phyloP scores from a whole-genome alignment of 352 stramenopile species.

The Phytophthora colocasiae region DNA sequence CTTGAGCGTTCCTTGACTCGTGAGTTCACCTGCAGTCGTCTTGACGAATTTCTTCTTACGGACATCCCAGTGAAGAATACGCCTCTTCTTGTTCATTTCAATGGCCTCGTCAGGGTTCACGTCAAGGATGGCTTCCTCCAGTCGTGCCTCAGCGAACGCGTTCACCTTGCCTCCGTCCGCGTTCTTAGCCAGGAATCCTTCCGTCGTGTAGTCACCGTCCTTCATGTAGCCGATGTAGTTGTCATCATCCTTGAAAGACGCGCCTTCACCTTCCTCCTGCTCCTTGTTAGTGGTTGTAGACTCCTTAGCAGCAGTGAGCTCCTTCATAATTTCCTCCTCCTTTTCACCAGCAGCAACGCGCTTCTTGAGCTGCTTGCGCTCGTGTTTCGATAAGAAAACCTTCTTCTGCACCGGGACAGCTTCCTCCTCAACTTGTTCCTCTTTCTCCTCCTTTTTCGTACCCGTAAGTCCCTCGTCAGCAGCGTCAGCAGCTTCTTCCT shows the following conservation, averaged over 20 bases:
- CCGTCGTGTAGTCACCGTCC: conserved; percentile 75
- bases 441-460: conserved; percentile 17
- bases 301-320: conserved; percentile 60
- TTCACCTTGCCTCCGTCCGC: conserved; percentile 82
- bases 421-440: conserved; percentile 16
- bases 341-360: conserved; percentile 75
- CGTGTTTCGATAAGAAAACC: conserved; percentile 94
- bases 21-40: conserved; percentile 92
- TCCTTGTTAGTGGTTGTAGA: conserved; percentile 11
- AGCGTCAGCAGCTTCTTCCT: conserved; percentile 28
- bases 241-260: conserved; percentile 80
- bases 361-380: conserved; percentile 96
- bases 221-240: conserved; percentile 91
- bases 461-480: conserved; percentile 12
- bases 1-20: conserved; percentile 80
- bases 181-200: conserved; percentile 78
- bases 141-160: conserved; percentile 79
- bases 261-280: conserved; percentile 36
- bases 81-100: conserved; percentile 97
- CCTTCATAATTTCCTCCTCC: conserved; percentile 77
- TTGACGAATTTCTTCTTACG: conserved; percentile 98
- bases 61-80: conserved; percentile 98
- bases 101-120: conserved; percentile 98
- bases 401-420: conserved; percentile 37
- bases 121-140: conserved; percentile 98